Evolutionary conservation across 2,329 filamentous ascomycete genomes (phyloP), one percentile per base, ranked within the genome.

Genomic region (Aureobasidium vineae): DNA sequence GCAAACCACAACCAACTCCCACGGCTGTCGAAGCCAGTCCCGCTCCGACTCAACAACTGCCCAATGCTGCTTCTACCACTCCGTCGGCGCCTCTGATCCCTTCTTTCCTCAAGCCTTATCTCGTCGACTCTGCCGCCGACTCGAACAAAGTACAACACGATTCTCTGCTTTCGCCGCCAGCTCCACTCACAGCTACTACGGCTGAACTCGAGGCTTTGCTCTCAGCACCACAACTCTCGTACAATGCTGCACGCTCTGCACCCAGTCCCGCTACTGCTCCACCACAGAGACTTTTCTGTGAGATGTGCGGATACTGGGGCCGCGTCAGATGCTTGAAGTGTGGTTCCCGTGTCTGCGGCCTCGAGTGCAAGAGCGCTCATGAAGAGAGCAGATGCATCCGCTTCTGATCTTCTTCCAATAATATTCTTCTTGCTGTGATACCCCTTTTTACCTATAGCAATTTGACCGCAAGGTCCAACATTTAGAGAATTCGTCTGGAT

Each of bases 271-370:
- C 74, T 3, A 71, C 72, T 19, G 77, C 74, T 11, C 88, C 89
- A 2, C 79, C 80, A 54, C 77, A 78, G 64, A 81, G 90, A 67
- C 79, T 80, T 41, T 94, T 93, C 75, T 94, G 90, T 77, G 88
- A 89, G 74, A 86, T 92, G 38, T 94, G 90, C 74, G 90, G 90
- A 16, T 93, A 92, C 77, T 93, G 90, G 90, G 90, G 90, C 2
- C 81, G 87, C 47, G 87, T 91, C 53, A 85, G 84, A 76, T 94
- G 90, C 78, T 84, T 88, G 75, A 91, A 90, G 79, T 94, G 90
- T 77, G 90, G 90, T n/a, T 85, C 85, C 53, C 83, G 88, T 72
- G 87, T 91, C n/a, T 94, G 90, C 75, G 90, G 89, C 45, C 76
- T 93, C 70, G 88, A 90, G 67, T 93, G 90, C 72, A 82, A 92